A percentile compares a stretch with the other conserved stretches of the same genome.
phyloP scores from a whole-genome alignment of 73 alveolate genomes.

The Tetrahymena elliotti region DNA sequence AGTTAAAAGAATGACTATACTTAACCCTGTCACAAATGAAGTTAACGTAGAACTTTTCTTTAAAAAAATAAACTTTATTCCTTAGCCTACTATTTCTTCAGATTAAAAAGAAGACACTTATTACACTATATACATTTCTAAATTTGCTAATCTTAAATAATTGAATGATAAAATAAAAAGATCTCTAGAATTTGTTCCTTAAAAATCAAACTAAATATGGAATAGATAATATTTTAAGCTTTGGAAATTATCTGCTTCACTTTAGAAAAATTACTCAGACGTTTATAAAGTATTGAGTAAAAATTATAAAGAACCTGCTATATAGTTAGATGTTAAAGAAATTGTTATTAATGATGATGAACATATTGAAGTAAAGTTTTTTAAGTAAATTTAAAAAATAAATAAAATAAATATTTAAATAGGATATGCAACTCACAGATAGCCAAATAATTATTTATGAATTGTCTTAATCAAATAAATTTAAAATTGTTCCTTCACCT shows the following conservation, averaged over 20 bases:
- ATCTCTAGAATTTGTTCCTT: not conserved
- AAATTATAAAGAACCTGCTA: not conserved
- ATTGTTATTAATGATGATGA: not conserved
- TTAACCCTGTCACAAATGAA: not conserved
- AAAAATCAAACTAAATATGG: not conserved
- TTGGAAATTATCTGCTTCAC: not conserved
- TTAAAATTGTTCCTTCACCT: not conserved
- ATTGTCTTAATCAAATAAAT: not conserved
- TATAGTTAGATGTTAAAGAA: not conserved
- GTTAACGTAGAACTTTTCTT: constrained; percentile 10
- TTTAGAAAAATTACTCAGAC: not conserved
- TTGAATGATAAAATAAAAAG: not conserved
- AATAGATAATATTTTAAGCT: not conserved
- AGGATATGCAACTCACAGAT: not conserved
- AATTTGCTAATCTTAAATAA: not conserved
- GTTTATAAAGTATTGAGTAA: not conserved
- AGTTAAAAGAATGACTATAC: constrained; percentile 11
- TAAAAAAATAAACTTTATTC: not conserved
- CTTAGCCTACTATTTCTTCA: not conserved
- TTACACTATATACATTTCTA: not conserved
- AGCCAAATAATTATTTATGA: not conserved
- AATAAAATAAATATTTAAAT: not conserved
- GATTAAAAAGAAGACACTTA: not conserved
- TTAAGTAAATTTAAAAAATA: not conserved
- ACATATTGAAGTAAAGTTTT: not conserved